Evolutionary conservation across 2,329 filamentous ascomycete species (phyloP).

Genomic region (Apiospora phragmitis): DNA sequence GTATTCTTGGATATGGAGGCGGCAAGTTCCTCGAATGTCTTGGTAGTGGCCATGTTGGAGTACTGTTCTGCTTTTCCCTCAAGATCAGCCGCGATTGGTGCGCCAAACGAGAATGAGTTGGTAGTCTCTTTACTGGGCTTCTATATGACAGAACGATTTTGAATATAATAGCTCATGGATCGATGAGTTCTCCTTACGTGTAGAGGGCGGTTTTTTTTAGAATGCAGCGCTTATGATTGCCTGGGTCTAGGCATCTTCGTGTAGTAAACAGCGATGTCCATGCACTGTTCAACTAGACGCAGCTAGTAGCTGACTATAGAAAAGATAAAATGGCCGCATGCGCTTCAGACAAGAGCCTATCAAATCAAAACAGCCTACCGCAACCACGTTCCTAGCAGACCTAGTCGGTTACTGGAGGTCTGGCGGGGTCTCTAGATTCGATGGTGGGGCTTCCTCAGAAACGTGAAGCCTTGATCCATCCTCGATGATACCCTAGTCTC

Average conservation of each 20-base stretch:
- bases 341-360: neutral
- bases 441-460: neutral
- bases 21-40: neutral
- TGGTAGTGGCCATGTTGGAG: neutral
- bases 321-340: neutral
- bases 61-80: neutral
- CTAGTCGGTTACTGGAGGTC: neutral
- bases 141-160: too few relatives aligned
- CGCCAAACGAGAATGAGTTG: neutral
- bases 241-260: neutral
- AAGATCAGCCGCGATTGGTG: neutral
- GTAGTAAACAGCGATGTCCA: too few relatives aligned
- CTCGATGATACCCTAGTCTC: neutral
- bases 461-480: neutral
- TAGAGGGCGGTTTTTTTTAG: neutral
- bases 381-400: neutral
- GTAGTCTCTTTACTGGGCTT: too few relatives aligned
- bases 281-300: neutral
- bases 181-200: neutral
- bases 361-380: neutral
- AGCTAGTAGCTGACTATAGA: neutral
- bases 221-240: too few relatives aligned
- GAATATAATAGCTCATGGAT: too few relatives aligned
- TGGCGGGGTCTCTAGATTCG: neutral
- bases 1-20: conserved; percentile 6